These are phyloP conservation scores for Penicillium turbatum DNA, from an alignment of 495 filamentous ascomycete genomes.

Conservation along the genomic window DNA sequence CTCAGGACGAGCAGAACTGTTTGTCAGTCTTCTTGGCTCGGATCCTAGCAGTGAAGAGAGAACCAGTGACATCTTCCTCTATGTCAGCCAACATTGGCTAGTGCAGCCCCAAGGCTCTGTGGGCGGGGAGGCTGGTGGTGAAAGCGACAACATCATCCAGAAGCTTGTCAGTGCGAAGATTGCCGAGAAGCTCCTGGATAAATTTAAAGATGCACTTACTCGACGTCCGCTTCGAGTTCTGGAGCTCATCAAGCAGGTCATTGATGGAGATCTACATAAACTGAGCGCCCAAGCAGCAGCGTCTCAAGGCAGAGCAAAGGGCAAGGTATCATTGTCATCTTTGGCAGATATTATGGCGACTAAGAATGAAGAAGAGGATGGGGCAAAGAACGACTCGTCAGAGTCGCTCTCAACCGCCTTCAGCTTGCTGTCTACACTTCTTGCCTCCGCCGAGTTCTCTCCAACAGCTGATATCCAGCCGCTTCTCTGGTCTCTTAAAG, in stretches of 20 bases:
- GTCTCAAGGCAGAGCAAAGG: constrained; percentile 3
- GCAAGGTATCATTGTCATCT: constrained; percentile 36
- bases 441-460: constrained; percentile 60
- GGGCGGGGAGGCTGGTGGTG: constrained; percentile 22
- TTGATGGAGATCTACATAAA: constrained; percentile 39
- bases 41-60: constrained; percentile 51
- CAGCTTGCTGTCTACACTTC: constrained; percentile 62
- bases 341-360: constrained; percentile 34
- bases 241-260: constrained; percentile 55
- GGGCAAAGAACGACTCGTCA: constrained; percentile 42
- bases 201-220: constrained; percentile 63
- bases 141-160: constrained; percentile 37
- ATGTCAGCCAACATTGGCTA: constrained; percentile 61
- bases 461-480: constrained; percentile 42
- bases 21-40: constrained; percentile 51
- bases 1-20: constrained; percentile 42
- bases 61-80: constrained; percentile 59
- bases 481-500: constrained; percentile 49
- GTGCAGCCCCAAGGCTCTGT: constrained; percentile 18
- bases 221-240: constrained; percentile 58
- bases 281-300: constrained; percentile 2
- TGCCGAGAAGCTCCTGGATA: constrained; percentile 62
- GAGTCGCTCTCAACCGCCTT: constrained; percentile 56
- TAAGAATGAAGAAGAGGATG: constrained; percentile 10
- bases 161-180: constrained; percentile 59